A percentile compares a stretch with the other conserved stretches of the same genome.
Evolutionary conservation across 1,284 basidiomycete genomes (phyloP).

Genomic region (Trichosporon sp.): DNA sequence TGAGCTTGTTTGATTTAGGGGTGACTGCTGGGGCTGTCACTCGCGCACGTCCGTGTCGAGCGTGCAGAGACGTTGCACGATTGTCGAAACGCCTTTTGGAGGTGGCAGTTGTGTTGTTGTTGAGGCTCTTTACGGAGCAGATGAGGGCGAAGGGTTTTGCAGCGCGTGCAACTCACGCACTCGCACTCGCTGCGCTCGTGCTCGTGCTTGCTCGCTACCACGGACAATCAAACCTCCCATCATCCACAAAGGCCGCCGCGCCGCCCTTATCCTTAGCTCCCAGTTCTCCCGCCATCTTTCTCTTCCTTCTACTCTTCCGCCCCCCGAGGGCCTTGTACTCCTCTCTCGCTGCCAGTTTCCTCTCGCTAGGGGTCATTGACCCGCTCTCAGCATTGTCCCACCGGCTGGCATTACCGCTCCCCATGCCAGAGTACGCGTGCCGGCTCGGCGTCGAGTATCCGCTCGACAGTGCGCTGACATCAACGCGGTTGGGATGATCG

Average conservation of each 20-base stretch:
- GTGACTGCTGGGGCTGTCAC: too few relatives aligned
- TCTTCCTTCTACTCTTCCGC: constrained; percentile 62
- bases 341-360: constrained; percentile 74
- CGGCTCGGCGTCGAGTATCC: constrained; percentile 68
- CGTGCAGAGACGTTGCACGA: too few relatives aligned
- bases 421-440: constrained; percentile 37
- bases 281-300: constrained; percentile 50
- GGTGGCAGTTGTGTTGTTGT: too few relatives aligned
- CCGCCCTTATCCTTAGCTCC: constrained; percentile 40
- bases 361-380: constrained; percentile 53
- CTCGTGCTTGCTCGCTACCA: constrained; percentile 23
- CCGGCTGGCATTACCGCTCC: constrained; percentile 32
- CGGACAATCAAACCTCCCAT: constrained; percentile 41
- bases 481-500: constrained; percentile 39
- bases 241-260: constrained; percentile 26
- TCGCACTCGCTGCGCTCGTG: neutral
- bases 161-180: neutral
- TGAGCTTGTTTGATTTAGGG: too few relatives aligned
- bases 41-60: too few relatives aligned
- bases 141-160: too few relatives aligned
- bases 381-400: constrained; percentile 45
- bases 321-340: constrained; percentile 84
- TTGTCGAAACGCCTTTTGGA: too few relatives aligned
- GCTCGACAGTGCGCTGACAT: constrained; percentile 49
- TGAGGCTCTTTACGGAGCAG: too few relatives aligned